Base-by-base conservation (phyloP, 2,329 filamentous ascomycete genomes). In the Aspergillus brasiliensis region DNA sequence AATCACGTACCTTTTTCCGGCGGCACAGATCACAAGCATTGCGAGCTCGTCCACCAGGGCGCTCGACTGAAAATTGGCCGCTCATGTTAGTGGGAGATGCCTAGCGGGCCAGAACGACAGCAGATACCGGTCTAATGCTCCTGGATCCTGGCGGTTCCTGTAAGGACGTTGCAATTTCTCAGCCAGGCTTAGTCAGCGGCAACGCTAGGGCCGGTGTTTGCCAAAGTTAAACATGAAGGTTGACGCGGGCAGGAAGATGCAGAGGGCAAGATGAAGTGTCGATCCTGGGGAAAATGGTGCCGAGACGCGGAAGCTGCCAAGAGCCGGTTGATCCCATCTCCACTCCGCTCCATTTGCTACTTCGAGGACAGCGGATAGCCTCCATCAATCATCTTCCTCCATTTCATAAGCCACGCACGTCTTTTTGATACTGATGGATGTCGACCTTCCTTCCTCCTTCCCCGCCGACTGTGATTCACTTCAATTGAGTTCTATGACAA, bases 21-120 rank as follows among this genome's bases (percentile, higher is more conserved):
- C 66, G 65, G 42, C 67, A 69, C 48, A 69, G 48, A 60, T 69
- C 64, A 37, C 67, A 69, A 7, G 67, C 67, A 13, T 49, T 66
- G 15, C 61, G 62, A 19, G 56, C 21, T 23, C 60, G 57, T 8
- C 58, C 62, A 28, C 58, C 62, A 49, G 47, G 25, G 5, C 59
- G 59, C 31, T 53, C 42, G 21, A 15, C 23, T n/a, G 38, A 31
- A 19, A 49, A 31, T n/a, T 40, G 40, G 15, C 44, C 55, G 11
- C 23, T 59, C 52, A 61, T 57, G 34, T 10, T 49, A 28, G 13
- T 21, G 7, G 25, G 11, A 17, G n/a, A 28, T 8, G 23, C 2
- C 5, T 31, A 49, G 25, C 25, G 17, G 19, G 13, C n/a, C 47
- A 11, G 47, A 27, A 31, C 28, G 10, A 6, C 8, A 23, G 19